Base-by-base conservation (phyloP, 352 stramenopile species). In the Phytophthora europaea region DNA sequence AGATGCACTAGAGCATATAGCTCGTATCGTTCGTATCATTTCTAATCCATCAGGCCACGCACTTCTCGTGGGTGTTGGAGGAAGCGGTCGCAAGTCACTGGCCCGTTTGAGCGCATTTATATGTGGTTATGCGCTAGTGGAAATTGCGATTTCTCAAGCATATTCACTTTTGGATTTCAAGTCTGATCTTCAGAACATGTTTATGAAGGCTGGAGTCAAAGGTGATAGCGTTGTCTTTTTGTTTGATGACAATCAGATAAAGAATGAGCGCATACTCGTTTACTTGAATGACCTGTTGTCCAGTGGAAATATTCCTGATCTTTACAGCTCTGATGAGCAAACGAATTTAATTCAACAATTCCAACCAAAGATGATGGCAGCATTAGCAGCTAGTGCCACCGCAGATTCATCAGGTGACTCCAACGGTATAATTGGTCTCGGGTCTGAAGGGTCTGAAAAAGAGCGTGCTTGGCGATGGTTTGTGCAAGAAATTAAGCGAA, bases 151-250 rank as follows among this genome's bases (percentile, higher is more conserved):
- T 65, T 97, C 91, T 2, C 87, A 91, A 38, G 83, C 78, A 2
- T 99, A 99, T 77, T 90, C 83, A 62, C 83, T 98, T 4, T 76
- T 97, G 34, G 96, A 99, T 70, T 96, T 99, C 58, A 99, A 99
- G 67, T 88, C 98, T 0, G 96, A 99, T 67, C 81, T 99, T 12
- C 98, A 98, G 68, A 82, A 59, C 18, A 94, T 98, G 80, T 97
- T 95, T 43, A 69, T 83, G 33, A 93, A 97, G 54, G 93, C 96
- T 15, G 97, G 96, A 5, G 69, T 98, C n/a, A 98, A 98, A 76
- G 91, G 97, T 9, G 91, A 98, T 31, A 82, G 85, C 12, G 73
- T 99, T 22, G 90, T 98, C 38, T 98, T 99, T 58, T 60, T 99
- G 4, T 88, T 99, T 18, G 96, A 89, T 20, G 96, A 99, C 72